phyloP scores from a whole-genome alignment of 116 monocot species.

The Dioscorea cayenensis region DNA sequence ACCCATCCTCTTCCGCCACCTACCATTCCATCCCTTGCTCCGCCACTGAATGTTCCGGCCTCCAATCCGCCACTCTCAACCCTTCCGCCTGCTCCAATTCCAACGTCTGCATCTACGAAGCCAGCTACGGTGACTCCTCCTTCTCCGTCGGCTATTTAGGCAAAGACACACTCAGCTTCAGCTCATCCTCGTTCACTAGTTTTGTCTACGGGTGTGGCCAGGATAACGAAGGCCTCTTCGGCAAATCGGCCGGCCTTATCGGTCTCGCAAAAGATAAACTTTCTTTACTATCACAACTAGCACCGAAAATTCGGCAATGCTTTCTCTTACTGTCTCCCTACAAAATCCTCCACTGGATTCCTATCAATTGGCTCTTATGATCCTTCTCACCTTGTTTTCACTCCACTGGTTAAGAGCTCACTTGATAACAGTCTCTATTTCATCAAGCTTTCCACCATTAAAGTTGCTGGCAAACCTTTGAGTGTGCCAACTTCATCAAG shows the following conservation, averaged over 20 bases:
- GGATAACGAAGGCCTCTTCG: conserved; percentile 90
- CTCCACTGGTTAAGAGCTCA: conserved; percentile 42
- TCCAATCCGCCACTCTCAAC: conserved; percentile 66
- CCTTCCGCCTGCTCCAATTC: conserved; percentile 44
- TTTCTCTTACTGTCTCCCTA: conserved; percentile 91
- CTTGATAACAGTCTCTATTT: conserved; percentile 65
- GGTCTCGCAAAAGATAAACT: conserved; percentile 69
- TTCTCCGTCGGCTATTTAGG: conserved; percentile 79
- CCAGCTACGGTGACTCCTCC: conserved; percentile 85
- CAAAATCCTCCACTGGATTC: conserved; percentile 40
- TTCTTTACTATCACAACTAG: conserved; percentile 60
- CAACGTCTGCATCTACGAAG: conserved; percentile 65
- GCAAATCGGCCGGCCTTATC: conserved; percentile 62
- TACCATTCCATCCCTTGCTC: conserved; percentile 57
- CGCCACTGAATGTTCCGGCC: conserved; percentile 32
- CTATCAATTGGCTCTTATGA: conserved; percentile 48
- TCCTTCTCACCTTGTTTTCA: conserved; percentile 28
- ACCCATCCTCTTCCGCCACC: conserved; percentile 54
- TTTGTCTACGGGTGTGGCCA: conserved; percentile 85
- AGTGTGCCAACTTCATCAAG: conserved; percentile 18
- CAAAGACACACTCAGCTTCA: conserved; percentile 45
- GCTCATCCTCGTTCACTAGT: conserved; percentile 5
- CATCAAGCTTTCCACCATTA: conserved; percentile 38
- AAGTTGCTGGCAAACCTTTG: conserved; percentile 26
- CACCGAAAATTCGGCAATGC: conserved; percentile 27